These are phyloP conservation scores for Cyclocybe cylindracea DNA, from an alignment of 768 basidiomycete species.

Conservation along the genomic window DNA sequence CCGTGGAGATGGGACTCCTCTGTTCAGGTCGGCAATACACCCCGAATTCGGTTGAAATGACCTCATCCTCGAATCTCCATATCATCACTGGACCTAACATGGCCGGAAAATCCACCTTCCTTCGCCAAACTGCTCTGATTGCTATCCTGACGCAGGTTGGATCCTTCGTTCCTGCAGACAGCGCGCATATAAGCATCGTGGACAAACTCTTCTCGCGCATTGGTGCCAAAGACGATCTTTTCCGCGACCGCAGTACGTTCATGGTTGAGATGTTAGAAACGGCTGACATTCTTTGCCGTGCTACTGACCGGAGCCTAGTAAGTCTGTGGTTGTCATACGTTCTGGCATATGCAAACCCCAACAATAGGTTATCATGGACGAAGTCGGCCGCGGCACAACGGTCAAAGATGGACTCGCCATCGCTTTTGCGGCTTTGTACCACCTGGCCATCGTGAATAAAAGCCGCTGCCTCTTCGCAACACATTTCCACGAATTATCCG, in stretches of 20 bases:
- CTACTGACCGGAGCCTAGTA: slow-evolving; percentile 83
- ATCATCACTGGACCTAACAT: slow-evolving; percentile 94
- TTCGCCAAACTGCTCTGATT: slow-evolving; percentile 90
- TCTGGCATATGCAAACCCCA: background rate
- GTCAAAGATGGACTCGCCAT: slow-evolving; percentile 91
- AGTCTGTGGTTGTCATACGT: slow-evolving; percentile 20
- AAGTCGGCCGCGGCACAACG: slow-evolving; percentile 96
- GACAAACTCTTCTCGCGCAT: slow-evolving; percentile 94
- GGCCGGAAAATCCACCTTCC: slow-evolving; percentile 92
- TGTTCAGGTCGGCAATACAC: slow-evolving; percentile 76
- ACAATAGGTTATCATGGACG: slow-evolving; percentile 95
- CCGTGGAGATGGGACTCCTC: slow-evolving; percentile 87
- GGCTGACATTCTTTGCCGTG: slow-evolving; percentile 82
- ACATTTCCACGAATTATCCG: slow-evolving; percentile 94
- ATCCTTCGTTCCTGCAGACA: slow-evolving; percentile 89
- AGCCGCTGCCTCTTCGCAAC: slow-evolving; percentile 95
- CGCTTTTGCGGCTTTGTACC: slow-evolving; percentile 87
- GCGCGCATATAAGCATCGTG: slow-evolving; percentile 79
- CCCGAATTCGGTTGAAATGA: slow-evolving; percentile 76
- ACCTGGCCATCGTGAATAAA: slow-evolving; percentile 68
- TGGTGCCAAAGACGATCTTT: slow-evolving; percentile 94
- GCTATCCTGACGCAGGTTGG: slow-evolving; percentile 90
- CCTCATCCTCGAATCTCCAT: slow-evolving; percentile 65
- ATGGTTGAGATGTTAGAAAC: slow-evolving; percentile 99
- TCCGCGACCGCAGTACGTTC: slow-evolving; percentile 91